These are phyloP conservation scores for Ministeria vibrans DNA, from an alignment of 78 protist species.

Conservation along the genomic window DNA sequence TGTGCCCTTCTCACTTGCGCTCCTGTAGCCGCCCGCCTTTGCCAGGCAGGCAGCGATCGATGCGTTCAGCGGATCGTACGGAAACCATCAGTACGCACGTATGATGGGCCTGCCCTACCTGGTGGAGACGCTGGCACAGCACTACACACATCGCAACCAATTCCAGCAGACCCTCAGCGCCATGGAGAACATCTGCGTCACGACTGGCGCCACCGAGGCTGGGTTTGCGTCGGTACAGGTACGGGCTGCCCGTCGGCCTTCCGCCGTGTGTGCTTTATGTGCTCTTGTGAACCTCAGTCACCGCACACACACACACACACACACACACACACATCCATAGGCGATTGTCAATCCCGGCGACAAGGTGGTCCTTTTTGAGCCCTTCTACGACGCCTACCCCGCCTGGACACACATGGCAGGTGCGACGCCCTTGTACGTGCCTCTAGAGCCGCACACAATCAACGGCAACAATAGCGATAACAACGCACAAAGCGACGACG, in stretches of 20 bases:
- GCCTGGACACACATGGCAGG: conserved; percentile 47
- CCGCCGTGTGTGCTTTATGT: no score
- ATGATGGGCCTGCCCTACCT: conserved; percentile 49
- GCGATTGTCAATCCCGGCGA: conserved; percentile 61
- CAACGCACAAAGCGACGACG: no score
- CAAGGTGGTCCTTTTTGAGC: conserved; percentile 71
- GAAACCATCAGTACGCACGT: conserved; percentile 55
- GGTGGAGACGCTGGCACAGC: conserved; percentile 37
- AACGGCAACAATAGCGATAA: no score
- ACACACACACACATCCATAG: no score
- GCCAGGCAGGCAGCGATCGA: neutral
- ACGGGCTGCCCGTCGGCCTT: no score
- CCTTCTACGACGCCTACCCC: conserved; percentile 60
- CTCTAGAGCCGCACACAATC: conserved; percentile 15
- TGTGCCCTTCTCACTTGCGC: no score
- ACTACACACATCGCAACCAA: conserved; percentile 31
- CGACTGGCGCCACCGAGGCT: conserved; percentile 60
- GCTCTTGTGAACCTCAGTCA: no score
- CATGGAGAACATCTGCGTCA: conserved; percentile 33
- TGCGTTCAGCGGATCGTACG: neutral
- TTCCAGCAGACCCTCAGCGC: conserved; percentile 37
- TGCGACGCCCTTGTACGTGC: conserved; percentile 31
- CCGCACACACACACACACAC: no score
- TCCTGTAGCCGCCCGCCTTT: conserved; percentile 24
- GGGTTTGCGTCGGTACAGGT: conserved; percentile 33